Base-by-base conservation (phyloP, 1,139 yeast genomes). In the Candida freyschussii region DNA sequence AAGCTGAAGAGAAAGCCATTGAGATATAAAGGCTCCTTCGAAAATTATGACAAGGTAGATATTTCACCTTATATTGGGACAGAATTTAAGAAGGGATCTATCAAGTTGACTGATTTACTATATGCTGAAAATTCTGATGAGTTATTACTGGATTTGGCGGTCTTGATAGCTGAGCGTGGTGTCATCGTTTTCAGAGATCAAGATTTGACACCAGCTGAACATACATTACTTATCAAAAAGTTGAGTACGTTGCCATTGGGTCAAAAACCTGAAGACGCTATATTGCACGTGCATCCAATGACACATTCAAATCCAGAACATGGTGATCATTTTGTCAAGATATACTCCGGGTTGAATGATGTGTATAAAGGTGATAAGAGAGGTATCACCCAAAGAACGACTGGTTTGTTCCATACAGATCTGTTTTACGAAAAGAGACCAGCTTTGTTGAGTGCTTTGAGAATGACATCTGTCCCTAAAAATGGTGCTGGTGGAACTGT, bases 401-500 rank as follows among this genome's bases (percentile, higher is more conserved):
- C 57, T 26, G 53, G 59, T 13, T 53, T 56, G 10, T 64, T 68
- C 67, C 69, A 65, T 45, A 59, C 67, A 7, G 69, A 65, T 39
- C 60, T 63, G 19, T 56, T 65, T 12, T 63, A 62, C 44, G 67
- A 64, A 33, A 56, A 57, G 33, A 65, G 63, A 39, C 65, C 66
- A 6, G 64, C 67, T 10, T 63, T 63, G 20, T 49, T 57, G 26
- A 62, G 68, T 2, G 59, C 63, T 34, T 61, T 65, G 36, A 50
- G 65, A 3, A 60, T 62, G 7, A 54, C 64, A 23, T 63, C 61
- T 29, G 62, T 66, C 9, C 69, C 70, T 8, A 64, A 61, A 13
- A 41, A 63, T 16, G 68, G 69, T 21, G 71, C 71, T 21, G 66
- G 66, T 25, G 63, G 62, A 33, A 45, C 62, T 9, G 62, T 55